Conservation (phyloP, 2,329 filamentous ascomycete genomes). For the Capronia epimyces region DNA sequence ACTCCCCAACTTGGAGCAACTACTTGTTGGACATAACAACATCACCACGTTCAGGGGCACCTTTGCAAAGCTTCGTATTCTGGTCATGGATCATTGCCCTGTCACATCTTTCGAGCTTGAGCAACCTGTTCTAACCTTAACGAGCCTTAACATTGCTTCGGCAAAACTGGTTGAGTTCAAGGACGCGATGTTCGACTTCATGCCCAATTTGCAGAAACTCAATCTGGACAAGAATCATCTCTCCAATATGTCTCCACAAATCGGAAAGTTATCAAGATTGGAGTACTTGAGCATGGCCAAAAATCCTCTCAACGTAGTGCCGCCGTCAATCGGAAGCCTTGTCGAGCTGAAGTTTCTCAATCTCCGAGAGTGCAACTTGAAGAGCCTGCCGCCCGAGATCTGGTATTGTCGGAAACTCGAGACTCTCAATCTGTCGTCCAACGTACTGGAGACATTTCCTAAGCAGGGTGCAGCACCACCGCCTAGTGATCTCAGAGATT, state of each 20-base stretch:
- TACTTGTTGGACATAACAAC: constrained; percentile 86
- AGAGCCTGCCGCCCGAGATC: constrained; percentile 81
- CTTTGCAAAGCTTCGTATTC: constrained; percentile 76
- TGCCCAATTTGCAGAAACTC: constrained; percentile 79
- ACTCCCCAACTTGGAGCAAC: constrained; percentile 77
- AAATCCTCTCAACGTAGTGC: constrained; percentile 79
- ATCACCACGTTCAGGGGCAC: constrained; percentile 84
- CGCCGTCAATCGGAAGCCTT: constrained; percentile 80
- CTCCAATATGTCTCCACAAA: constrained; percentile 76
- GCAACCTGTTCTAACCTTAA: constrained; percentile 70
- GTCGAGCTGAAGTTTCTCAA: constrained; percentile 80
- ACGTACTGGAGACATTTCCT: constrained; percentile 83
- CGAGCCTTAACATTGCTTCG: constrained; percentile 81
- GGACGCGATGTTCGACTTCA: constrained; percentile 80
- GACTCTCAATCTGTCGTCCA: constrained; percentile 90
- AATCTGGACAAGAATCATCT: constrained; percentile 95
- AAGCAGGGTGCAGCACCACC: constrained; percentile 67
- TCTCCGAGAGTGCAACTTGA: constrained; percentile 87
- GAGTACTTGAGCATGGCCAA: constrained; percentile 92
- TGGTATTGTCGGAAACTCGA: constrained; percentile 92
- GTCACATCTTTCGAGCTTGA: constrained; percentile 88
- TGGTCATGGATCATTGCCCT: constrained; percentile 91
- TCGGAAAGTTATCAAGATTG: constrained; percentile 74
- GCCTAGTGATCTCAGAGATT: constrained; percentile 51
- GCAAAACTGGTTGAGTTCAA: constrained; percentile 83